These are phyloP conservation scores for Phytophthora lateralis DNA, from an alignment of 352 stramenopile species.

Conservation along the genomic window DNA sequence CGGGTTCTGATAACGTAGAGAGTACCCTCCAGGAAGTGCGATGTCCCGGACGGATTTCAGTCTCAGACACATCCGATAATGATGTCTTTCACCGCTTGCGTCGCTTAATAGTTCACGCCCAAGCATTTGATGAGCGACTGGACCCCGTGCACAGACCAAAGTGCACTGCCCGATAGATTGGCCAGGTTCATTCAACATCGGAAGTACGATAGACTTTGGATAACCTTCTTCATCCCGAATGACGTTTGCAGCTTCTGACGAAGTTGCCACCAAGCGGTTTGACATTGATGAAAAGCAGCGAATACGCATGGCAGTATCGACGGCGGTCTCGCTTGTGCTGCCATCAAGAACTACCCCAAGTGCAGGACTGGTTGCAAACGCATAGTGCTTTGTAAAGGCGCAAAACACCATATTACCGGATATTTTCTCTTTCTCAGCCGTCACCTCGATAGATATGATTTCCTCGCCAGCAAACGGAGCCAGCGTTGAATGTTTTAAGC, in stretches of 20 bases:
- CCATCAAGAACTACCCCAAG: slow-evolving; percentile 6
- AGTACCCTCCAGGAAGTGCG: slow-evolving; percentile 28
- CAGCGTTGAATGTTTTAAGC: slow-evolving; percentile 33
- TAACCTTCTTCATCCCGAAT: slow-evolving; percentile 13
- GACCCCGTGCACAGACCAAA: slow-evolving; percentile 11
- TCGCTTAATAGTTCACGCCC: slow-evolving; percentile 10
- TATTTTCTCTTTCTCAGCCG: slow-evolving; percentile 23
- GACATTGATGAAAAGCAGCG: slow-evolving; percentile 32
- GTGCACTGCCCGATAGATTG: slow-evolving; percentile 24
- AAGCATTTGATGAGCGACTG: slow-evolving; percentile 5
- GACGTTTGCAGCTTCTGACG: slow-evolving; percentile 5
- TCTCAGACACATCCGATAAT: slow-evolving; percentile 45
- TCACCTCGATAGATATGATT: slow-evolving; percentile 44
- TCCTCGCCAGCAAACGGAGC: slow-evolving; percentile 40
- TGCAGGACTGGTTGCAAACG: slow-evolving; percentile 37
- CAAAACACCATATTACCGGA: slow-evolving; percentile 37
- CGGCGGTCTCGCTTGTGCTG: slow-evolving; percentile 1
- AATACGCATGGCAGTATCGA: slow-evolving; percentile 16
- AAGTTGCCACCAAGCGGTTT: slow-evolving; percentile 21
- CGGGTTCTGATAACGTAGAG: slow-evolving; percentile 43
- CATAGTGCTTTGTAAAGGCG: slow-evolving; percentile 43
- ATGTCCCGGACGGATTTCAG: slow-evolving; percentile 47
- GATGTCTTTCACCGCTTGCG: slow-evolving; percentile 14
- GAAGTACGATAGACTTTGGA: slow-evolving; percentile 21
- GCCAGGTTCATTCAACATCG: slow-evolving; percentile 21